phyloP scores from a whole-genome alignment of 805 yeast species.

The Lipomyces orientalis region DNA sequence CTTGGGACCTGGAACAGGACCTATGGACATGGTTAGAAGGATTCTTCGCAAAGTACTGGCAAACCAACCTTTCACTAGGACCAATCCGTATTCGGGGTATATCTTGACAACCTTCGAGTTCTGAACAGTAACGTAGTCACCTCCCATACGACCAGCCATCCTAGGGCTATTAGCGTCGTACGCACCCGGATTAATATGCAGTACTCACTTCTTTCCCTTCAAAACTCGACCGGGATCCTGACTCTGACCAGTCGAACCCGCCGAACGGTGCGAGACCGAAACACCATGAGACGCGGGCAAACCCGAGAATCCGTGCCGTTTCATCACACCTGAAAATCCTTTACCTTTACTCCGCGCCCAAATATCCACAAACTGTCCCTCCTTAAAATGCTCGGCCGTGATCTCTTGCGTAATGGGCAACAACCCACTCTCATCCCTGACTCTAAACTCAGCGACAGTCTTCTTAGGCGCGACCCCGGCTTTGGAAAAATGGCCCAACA shows the following conservation, averaged over 20 bases:
- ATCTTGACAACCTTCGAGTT: conserved; percentile 78
- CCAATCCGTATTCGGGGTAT: conserved; percentile 79
- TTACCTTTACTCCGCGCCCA: conserved; percentile 86
- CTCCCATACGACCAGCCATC: conserved; percentile 99
- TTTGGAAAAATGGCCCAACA: conserved; percentile 76
- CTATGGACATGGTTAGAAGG: not conserved
- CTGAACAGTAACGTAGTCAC: conserved; percentile 69
- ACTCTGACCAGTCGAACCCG: conserved; percentile 96
- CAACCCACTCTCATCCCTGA: conserved; percentile 67
- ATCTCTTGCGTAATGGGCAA: conserved; percentile 78
- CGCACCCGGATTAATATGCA: not conserved
- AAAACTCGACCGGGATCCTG: conserved; percentile 95
- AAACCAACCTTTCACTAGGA: conserved; percentile 67
- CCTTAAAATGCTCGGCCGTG: conserved; percentile 80
- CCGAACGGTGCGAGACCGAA: conserved; percentile 88
- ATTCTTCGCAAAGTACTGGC: too few species aligned
- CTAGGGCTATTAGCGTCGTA: not conserved
- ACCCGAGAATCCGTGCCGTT: conserved; percentile 88
- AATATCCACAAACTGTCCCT: conserved; percentile 84
- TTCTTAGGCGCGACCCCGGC: conserved; percentile 87
- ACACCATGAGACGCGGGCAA: conserved; percentile 95
- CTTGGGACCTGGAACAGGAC: conserved; percentile 88
- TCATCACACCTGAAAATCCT: conserved; percentile 98
- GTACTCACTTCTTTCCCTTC: conserved; percentile 76
- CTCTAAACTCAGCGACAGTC: conserved; percentile 76